Evolutionary conservation across 306 rosid genomes (phyloP), one percentile per base, ranked within the genome.

Genomic region (Cicer pinnatifidum): DNA sequence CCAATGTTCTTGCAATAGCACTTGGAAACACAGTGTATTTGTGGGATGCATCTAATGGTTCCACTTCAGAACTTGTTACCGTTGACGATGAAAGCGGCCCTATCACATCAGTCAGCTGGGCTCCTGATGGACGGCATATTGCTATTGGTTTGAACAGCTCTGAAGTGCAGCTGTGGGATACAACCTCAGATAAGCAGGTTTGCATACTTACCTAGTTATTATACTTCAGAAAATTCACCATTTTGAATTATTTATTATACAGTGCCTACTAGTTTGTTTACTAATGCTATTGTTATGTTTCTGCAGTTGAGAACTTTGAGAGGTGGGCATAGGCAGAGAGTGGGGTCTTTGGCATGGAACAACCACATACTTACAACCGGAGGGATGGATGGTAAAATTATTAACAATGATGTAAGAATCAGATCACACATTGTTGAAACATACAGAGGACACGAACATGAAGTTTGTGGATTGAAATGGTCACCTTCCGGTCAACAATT

Each of bases 401-500:
- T 89, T 6, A 88, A 89, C 79, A 92, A 88, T 8, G 97, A 90
- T 63, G 96, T 92, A 12, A 82, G 97, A 85, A 73, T 88, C 1
- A 83, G 96, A 76, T 82, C 92, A 0, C 97, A 85, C 82, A 76
- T 90, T 61, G 88, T 90, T 41, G 93, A 86, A 72, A 92, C 89
- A 69, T 92, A 92, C 85, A 82, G 91, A 70, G 96, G 97, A 1
- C 96, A 92, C 19, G 88, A 85, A 6, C 89, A 86, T 72, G 97
- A 92, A 79, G 96, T 90, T 8, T 90, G 96, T 5, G 94, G 96
- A 19, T 81, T 92, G 1, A 92, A 92, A 71, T 92, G 97, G 97
- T 92, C 94, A 1, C 78, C 82, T 20, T 90, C 96, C 0, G 97
- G 96, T 7, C 89, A 85, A 62, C 96, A 90, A 78, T 72, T 90